These are phyloP conservation scores for Cyberlindnera sargentensis DNA, from an alignment of 805 yeast genomes.

Conservation along the genomic window DNA sequence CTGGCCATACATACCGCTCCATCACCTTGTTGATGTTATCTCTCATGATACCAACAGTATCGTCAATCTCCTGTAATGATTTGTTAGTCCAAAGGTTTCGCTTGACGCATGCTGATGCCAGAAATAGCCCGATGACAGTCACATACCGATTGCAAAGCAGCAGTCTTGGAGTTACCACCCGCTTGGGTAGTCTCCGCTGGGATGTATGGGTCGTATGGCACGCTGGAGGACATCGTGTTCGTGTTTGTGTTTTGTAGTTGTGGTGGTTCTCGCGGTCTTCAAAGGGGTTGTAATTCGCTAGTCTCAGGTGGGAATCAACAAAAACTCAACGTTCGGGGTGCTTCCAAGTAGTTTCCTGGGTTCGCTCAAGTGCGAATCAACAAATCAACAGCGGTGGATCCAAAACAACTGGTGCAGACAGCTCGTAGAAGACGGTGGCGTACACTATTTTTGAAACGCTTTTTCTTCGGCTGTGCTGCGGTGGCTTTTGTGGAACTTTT, in stretches of 20 bases:
- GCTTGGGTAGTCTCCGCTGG: constrained; percentile 41
- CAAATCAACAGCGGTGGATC: no score
- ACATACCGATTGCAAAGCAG: constrained; percentile 77
- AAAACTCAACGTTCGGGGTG: no score
- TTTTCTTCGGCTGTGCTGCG: no score
- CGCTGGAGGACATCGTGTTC: constrained; percentile 59
- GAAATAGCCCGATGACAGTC: neutral
- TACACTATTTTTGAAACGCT: no score
- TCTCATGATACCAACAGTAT: constrained; percentile 96
- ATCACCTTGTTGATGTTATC: constrained; percentile 95
- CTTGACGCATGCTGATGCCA: neutral
- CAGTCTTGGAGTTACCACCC: constrained; percentile 35
- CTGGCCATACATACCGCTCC: constrained; percentile 36
- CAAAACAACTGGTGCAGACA: no score
- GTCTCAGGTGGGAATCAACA: no score
- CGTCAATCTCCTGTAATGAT: constrained; percentile 64
- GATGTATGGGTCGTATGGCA: constrained; percentile 81
- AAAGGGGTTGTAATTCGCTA: no score
- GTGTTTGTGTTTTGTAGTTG: neutral
- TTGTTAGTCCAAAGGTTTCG: constrained; percentile 17
- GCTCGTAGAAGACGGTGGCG: no score
- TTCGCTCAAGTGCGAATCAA: no score
- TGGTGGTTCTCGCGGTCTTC: no score
- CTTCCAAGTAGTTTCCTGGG: no score
- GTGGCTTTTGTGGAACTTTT: no score